phyloP scores from a whole-genome alignment of 371 early-diverging fungal genomes.

The Globomyces sp. region DNA sequence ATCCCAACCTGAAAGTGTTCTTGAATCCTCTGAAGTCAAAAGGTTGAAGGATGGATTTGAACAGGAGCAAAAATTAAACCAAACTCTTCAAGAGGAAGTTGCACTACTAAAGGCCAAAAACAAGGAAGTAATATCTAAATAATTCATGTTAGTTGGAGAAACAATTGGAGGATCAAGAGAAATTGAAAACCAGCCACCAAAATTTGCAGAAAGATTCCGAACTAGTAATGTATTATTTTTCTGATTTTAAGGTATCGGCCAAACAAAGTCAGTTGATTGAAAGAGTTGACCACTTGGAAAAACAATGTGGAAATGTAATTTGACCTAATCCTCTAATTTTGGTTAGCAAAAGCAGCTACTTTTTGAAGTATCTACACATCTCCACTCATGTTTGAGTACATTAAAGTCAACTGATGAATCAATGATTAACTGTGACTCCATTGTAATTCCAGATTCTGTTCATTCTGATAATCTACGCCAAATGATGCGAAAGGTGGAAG shows the following conservation, averaged over 20 bases:
- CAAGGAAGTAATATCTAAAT: background rate
- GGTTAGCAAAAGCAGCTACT: background rate
- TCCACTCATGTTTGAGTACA: conserved; percentile 6
- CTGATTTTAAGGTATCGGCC: no score
- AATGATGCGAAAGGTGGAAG: conserved; percentile 34
- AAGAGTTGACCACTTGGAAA: background rate
- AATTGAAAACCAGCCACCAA: no score
- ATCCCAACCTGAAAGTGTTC: conserved; percentile 1
- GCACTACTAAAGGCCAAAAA: background rate
- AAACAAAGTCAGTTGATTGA: no score
- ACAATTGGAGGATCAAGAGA: background rate
- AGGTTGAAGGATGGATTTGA: no score
- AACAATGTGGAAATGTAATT: no score
- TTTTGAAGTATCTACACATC: conserved; percentile 6
- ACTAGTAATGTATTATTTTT: no score
- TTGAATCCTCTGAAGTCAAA: background rate
- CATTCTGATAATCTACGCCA: conserved; percentile 12
- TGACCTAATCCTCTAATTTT: no score
- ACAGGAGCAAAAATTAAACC: background rate
- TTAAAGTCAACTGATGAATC: conserved; percentile 14
- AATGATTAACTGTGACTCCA: background rate
- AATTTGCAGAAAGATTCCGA: no score
- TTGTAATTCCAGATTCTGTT: conserved; percentile 8
- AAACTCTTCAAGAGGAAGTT: conserved; percentile 6
- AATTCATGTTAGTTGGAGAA: background rate